Base-by-base conservation (phyloP, 768 basidiomycete species). In the Tephrocybe sp. region DNA sequence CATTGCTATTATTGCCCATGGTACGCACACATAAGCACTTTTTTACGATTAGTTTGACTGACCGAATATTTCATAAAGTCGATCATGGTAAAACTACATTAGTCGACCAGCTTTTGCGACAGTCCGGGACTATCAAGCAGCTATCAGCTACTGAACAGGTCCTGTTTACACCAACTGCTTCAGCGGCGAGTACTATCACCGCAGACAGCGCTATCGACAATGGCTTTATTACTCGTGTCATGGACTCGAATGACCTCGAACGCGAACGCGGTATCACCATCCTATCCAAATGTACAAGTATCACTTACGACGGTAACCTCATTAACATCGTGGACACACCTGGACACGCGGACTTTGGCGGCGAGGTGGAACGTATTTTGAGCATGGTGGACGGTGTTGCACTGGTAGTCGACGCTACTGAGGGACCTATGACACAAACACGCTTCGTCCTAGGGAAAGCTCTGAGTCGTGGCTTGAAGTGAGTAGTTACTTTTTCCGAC, bases 241-340 rank as follows among this genome's bases (percentile, higher is more conserved):
- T 78, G 76, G 76, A 78, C 61, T 76, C 75, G 1, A 75, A 76
- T 57, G 75, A 75, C 65, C 66, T 77, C 7, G 81, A 83, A 62
- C 70, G 75, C 24, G 80, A 82, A 52, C 75, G 81, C 2, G 80
- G 81, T 8, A 83, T 83, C 45, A 82, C 81, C 13, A 83, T 83
- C 49, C 71, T 81, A 39, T 79, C 78, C 0, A 81, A 81, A 52
- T 79, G 78, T 63, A 80, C 80, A 2, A 77, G 74, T 41, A 71
- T 79, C 16, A 67, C 66, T 37, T 80, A 77, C 59, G 69, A 74
- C 33, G 68, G 71, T 2, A 74, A 73, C 56, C 65, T 75, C 3
- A 78, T 80, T 53, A 83, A 81, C 45, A 77, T 83, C 52, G 76
- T 82, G 51, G 81, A 83, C 56, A 83, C 81, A 0, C 81, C 80